Conservation (phyloP, 78 protist genomes). For the Emiliania huxleyi region DNA sequence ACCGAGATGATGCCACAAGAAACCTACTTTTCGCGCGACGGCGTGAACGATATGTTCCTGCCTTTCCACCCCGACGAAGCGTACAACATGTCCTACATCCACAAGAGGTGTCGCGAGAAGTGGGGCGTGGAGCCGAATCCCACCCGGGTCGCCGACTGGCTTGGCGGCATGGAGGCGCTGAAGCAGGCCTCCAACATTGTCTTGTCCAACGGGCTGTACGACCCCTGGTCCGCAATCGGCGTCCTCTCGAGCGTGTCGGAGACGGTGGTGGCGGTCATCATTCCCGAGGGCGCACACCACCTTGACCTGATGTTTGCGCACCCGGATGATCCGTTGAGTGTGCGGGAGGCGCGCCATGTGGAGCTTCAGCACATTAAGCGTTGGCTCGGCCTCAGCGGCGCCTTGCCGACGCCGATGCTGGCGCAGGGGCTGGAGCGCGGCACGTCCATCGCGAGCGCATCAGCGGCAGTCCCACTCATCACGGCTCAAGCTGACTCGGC, state of each 20-base stretch:
- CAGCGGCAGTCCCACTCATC: too few species aligned
- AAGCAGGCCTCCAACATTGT: background rate
- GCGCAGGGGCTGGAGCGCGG: too few species aligned
- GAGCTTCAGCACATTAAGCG: too few species aligned
- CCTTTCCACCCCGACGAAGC: background rate
- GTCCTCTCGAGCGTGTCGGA: background rate
- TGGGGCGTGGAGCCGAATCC: background rate
- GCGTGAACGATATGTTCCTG: background rate
- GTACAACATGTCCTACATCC: background rate
- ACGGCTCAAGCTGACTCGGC: too few species aligned
- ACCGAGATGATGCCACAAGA: too few species aligned
- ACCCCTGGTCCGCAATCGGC: constrained; percentile 20
- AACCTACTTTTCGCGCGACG: too few species aligned
- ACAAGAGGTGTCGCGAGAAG: background rate
- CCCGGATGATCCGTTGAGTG: background rate
- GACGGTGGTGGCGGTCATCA: background rate
- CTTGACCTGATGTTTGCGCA: background rate
- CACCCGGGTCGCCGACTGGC: background rate
- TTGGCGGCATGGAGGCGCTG: background rate
- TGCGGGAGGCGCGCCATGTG: background rate
- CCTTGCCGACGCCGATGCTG: too few species aligned
- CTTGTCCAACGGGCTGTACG: constrained; percentile 19
- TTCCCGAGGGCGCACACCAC: constrained; percentile 27
- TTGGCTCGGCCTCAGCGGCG: too few species aligned
- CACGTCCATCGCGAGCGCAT: too few species aligned